Evolutionary conservation across 331 rosid genomes (phyloP).

Genomic region (Stylosanthes scabra): DNA sequence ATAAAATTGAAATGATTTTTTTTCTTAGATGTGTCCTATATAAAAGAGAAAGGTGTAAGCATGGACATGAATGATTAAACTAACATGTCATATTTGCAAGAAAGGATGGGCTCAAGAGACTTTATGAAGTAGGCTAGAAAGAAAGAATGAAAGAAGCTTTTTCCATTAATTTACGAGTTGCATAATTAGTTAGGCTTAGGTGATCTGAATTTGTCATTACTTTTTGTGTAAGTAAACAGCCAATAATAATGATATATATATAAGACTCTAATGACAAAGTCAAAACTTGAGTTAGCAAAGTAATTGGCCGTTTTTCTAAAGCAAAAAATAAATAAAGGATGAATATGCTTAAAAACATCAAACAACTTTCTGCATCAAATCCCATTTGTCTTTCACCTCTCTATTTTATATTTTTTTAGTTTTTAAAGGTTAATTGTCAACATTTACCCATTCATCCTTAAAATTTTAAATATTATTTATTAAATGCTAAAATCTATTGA

Average conservation of each 20-base stretch:
- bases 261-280: slow-evolving; percentile 49
- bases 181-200: slow-evolving; percentile 54
- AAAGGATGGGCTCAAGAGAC: slow-evolving; percentile 31
- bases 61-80: slow-evolving; percentile 43
- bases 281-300: slow-evolving; percentile 52
- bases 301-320: slow-evolving; percentile 40
- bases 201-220: slow-evolving; percentile 50
- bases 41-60: slow-evolving; percentile 22
- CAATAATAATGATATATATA: slow-evolving; percentile 48
- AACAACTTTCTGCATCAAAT: slow-evolving; percentile 21
- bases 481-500: too few species aligned
- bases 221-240: slow-evolving; percentile 57
- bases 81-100: slow-evolving; percentile 33
- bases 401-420: slow-evolving; percentile 3
- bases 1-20: background rate
- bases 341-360: slow-evolving; percentile 40
- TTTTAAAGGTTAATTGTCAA: slow-evolving; percentile 40
- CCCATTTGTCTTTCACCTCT: slow-evolving; percentile 37
- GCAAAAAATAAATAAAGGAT: slow-evolving; percentile 38
- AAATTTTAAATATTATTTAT: too few species aligned
- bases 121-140: slow-evolving; percentile 37
- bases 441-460: background rate
- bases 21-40: background rate
- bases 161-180: slow-evolving; percentile 45
- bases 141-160: slow-evolving; percentile 22